Conservation (phyloP, 306 rosid species). For the Macrotyloma uniflorum region DNA sequence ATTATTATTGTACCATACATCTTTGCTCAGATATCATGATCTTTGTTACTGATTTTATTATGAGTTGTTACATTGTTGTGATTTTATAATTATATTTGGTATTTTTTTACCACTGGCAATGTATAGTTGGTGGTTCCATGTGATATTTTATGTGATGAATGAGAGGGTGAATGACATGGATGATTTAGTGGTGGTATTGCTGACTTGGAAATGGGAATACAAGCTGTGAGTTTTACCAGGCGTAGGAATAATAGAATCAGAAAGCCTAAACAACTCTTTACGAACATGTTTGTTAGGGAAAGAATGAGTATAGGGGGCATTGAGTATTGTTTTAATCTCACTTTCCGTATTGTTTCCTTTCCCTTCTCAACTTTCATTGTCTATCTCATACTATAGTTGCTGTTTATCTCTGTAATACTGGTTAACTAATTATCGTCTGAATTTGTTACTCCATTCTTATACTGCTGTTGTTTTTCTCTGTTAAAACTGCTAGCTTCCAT, state of each 20-base stretch:
- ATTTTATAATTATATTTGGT: background rate
- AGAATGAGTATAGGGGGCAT: background rate
- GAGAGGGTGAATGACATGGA: background rate
- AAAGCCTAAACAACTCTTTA: background rate
- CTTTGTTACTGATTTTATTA: background rate
- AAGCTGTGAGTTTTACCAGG: background rate
- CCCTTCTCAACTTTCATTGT: background rate
- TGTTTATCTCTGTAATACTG: background rate
- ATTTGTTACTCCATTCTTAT: background rate
- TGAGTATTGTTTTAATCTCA: background rate
- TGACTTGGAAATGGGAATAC: background rate
- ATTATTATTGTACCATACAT: background rate
- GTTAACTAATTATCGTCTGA: background rate
- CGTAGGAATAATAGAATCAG: no score
- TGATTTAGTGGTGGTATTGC: background rate
- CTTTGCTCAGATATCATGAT: background rate
- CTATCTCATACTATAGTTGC: background rate
- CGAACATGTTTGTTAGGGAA: background rate
- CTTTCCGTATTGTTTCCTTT: background rate
- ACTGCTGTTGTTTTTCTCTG: background rate
- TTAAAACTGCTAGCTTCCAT: background rate
- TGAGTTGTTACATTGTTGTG: background rate
- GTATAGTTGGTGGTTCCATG: background rate
- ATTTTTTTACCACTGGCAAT: background rate
- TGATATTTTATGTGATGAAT: background rate